Evolutionary conservation across 148 eudicot genomes (phyloP).

Genomic region (Rhododendron ovatum): DNA sequence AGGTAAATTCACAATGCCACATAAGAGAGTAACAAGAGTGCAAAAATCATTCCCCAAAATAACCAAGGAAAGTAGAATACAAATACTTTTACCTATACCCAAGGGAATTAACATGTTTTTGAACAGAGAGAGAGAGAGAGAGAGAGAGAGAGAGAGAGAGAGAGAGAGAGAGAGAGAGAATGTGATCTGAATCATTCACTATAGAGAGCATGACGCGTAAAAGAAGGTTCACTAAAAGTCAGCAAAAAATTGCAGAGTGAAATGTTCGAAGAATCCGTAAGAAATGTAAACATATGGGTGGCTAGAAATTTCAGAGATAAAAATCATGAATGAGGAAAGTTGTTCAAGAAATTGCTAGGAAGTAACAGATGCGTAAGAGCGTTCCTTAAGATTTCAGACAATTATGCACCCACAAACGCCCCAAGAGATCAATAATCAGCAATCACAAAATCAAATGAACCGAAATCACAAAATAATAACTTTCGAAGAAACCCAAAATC

Average conservation of each 20-base stretch:
- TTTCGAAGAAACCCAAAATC: not conserved
- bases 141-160: too few species aligned
- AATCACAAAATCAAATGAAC: not conserved
- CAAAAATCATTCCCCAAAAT: too few species aligned
- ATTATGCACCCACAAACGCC: not conserved
- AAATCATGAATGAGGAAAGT: not conserved
- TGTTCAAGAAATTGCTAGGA: not conserved
- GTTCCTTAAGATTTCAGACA: not conserved
- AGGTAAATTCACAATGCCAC: too few species aligned
- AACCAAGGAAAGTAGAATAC: conserved; percentile 1
- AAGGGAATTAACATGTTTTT: too few species aligned
- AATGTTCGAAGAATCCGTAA: not conserved
- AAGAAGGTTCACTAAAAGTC: not conserved
- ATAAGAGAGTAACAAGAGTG: too few species aligned
- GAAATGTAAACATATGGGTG: not conserved
- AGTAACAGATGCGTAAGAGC: not conserved
- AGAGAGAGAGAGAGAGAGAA: too few species aligned
- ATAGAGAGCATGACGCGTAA: too few species aligned
- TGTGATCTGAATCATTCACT: too few species aligned
- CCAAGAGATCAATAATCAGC: not conserved
- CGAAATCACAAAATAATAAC: not conserved
- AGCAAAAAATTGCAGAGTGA: not conserved
- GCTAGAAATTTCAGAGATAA: not conserved
- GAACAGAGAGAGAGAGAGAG: too few species aligned
- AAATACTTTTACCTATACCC: not conserved